A percentile compares a stretch with the other conserved stretches of the same genome.
phyloP scores from a whole-genome alignment of 2,329 filamentous ascomycete species.

The Ceratocystis smalleyi region DNA sequence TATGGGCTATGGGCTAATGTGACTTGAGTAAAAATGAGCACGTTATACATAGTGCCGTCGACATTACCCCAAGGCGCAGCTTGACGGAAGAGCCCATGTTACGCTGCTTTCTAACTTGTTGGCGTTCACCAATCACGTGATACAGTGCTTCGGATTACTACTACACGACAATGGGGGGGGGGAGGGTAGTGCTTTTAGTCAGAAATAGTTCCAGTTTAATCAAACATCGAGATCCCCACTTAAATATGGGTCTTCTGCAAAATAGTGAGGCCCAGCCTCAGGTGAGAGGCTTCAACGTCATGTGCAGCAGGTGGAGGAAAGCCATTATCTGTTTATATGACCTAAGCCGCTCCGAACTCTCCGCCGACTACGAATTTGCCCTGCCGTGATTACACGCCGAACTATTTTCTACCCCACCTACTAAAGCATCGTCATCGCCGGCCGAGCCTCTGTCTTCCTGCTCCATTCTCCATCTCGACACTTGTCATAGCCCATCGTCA shows the following conservation, averaged over 20 bases:
- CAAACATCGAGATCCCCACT: not conserved
- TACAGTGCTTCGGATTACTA: too few relatives aligned
- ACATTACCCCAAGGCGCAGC: too few relatives aligned
- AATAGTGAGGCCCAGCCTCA: not conserved
- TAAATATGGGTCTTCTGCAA: not conserved
- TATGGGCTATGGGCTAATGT: too few relatives aligned
- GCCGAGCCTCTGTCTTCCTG: not conserved
- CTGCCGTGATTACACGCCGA: not conserved
- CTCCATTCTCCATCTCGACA: not conserved
- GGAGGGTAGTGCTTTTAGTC: not conserved
- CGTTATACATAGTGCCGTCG: too few relatives aligned
- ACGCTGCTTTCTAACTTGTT: too few relatives aligned
- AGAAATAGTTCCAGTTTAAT: not conserved
- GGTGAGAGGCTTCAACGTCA: not conserved
- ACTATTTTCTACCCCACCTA: not conserved
- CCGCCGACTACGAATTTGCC: not conserved
- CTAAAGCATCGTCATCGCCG: not conserved
- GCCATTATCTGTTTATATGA: not conserved
- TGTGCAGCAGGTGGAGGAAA: not conserved
- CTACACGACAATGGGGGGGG: too few relatives aligned
- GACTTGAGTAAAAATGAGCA: too few relatives aligned
- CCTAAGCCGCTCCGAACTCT: too few relatives aligned
- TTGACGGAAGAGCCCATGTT: too few relatives aligned
- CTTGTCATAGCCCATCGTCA: conserved; percentile 15
- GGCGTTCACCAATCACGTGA: too few relatives aligned